Evolutionary conservation across 371 early-diverging fungal genomes (phyloP), one percentile per base, ranked within the genome.

Genomic region (Rhizopus microsporus): DNA sequence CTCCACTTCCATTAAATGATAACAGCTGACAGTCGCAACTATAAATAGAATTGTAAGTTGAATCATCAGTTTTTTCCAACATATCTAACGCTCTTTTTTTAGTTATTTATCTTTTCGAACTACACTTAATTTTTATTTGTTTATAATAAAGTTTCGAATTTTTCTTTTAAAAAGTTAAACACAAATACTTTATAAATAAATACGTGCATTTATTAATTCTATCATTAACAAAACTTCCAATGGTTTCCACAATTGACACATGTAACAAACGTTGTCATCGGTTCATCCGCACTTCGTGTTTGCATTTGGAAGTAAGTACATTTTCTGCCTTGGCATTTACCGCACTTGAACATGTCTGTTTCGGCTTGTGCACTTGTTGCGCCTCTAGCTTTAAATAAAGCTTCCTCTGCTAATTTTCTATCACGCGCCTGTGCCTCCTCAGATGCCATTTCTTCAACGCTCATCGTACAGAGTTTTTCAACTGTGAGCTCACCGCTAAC

Each of bases 281-380:
- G 98, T 80, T 97, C 99, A 88, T 99, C 99, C 17, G 99, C 99
- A 67, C 93, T 92, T 43, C 99, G 84, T 31, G 79, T 78, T 63
- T 78, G 79, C 57, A 98, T 99, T 82, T 99, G 99, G 81, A 88
- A 96, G 76, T 97, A 99, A 7, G 90, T 89, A 60, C 91, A 89
- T 66, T 88, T 93, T 50, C 96, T 84, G 44, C 84, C 67, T 51
- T 86, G 86, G 82, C 99, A 99, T 70, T 93, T 93, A 38, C 95
- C 95, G 67, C 99, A 98, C 65, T 83, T 89, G 81, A 97, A 97
- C 85, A 87, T 86, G 67, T 96, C 95, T 4, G 98, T 98, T 70
- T 89, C 93, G 7, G 96, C 94, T 63, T 88, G 83, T 42, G 81
- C 73, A 35, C 85, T 84, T 29, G 75, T 83, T 6, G 95, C 96